Evolutionary conservation across 2,329 filamentous ascomycete genomes (phyloP).

Genomic region (Pestalotiopsis sp.): DNA sequence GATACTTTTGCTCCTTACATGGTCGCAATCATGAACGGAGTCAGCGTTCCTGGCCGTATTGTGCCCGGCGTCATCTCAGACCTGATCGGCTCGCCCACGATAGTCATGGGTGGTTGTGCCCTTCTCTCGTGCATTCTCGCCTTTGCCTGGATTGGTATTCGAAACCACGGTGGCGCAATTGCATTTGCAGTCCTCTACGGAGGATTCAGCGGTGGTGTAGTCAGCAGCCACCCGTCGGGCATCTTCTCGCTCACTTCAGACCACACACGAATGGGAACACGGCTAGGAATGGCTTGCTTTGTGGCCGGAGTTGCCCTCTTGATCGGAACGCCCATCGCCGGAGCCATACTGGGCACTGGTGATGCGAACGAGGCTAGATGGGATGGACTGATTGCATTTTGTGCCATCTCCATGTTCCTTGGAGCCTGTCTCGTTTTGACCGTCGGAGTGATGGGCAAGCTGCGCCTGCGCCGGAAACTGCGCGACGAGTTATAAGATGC

Average conservation of each 20-base stretch:
- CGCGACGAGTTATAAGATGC: neutral
- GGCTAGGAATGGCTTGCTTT: slow-evolving; percentile 38
- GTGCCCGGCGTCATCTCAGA: slow-evolving; percentile 48
- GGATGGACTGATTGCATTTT: slow-evolving; percentile 15
- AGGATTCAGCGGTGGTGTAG: slow-evolving; percentile 46
- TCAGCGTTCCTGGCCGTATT: slow-evolving; percentile 47
- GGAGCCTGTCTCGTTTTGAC: slow-evolving; percentile 4
- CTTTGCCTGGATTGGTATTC: slow-evolving; percentile 43
- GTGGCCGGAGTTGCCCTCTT: slow-evolving; percentile 47
- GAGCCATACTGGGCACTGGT: slow-evolving; percentile 23
- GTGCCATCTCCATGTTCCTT: slow-evolving; percentile 5
- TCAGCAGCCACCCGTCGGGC: slow-evolving; percentile 44
- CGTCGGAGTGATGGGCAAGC: neutral
- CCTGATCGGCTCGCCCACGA: slow-evolving; percentile 41
- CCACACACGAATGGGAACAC: slow-evolving; percentile 34
- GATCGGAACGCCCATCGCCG: slow-evolving; percentile 47
- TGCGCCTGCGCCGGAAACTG: slow-evolving; percentile 8
- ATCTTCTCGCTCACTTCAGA: slow-evolving; percentile 40
- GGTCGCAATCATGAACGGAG: slow-evolving; percentile 47
- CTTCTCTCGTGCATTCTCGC: slow-evolving; percentile 36
- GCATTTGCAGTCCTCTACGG: slow-evolving; percentile 48
- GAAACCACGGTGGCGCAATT: slow-evolving; percentile 36
- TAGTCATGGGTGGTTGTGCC: slow-evolving; percentile 34
- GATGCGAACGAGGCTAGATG: slow-evolving; percentile 7
- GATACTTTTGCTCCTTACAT: slow-evolving; percentile 41